Percentiles rank a stretch among this genome's conserved stretches.
These are phyloP conservation scores for Fraxinus paxiana DNA, from an alignment of 305 asterid genomes.

Conservation along the genomic window DNA sequence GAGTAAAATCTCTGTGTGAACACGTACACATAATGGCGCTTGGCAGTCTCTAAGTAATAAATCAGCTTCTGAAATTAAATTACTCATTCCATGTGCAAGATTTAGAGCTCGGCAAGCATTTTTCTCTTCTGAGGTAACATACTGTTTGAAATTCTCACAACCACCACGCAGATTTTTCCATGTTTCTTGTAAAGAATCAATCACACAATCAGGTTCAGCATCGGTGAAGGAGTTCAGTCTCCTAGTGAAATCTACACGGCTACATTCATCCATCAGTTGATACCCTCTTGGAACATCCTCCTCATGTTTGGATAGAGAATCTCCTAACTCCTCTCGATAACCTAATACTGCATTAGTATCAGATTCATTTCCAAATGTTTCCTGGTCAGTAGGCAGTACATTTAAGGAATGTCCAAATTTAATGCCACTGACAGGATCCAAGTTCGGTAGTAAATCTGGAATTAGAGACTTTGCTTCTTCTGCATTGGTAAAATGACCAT, in stretches of 20 bases:
- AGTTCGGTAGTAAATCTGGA: slow-evolving; percentile 32
- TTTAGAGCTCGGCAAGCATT: slow-evolving; percentile 39
- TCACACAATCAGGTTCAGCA: slow-evolving; percentile 26
- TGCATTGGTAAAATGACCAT: slow-evolving; percentile 19
- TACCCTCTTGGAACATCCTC: slow-evolving; percentile 42
- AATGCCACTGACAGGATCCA: slow-evolving; percentile 27
- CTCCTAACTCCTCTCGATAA: slow-evolving; percentile 57
- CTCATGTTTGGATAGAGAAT: slow-evolving; percentile 44
- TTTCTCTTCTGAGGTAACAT: slow-evolving; percentile 67
- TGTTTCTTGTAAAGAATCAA: slow-evolving; percentile 53
- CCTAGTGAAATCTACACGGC: slow-evolving; percentile 53
- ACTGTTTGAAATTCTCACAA: slow-evolving; percentile 37
- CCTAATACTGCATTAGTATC: slow-evolving; percentile 28
- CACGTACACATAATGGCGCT: slow-evolving; percentile 47
- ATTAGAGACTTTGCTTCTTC: slow-evolving; percentile 25
- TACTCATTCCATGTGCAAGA: slow-evolving; percentile 47
- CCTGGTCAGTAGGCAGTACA: slow-evolving; percentile 30
- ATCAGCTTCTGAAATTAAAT: slow-evolving; percentile 77
- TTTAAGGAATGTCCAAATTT: slow-evolving; percentile 21
- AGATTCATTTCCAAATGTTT: slow-evolving; percentile 33
- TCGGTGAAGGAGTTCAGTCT: slow-evolving; percentile 30
- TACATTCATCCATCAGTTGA: slow-evolving; percentile 81
- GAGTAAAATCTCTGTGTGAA: background rate
- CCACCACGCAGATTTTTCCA: slow-evolving; percentile 62
- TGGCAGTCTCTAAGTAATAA: slow-evolving; percentile 59